A percentile compares a stretch with the other conserved stretches of the same genome.
These are phyloP conservation scores for Euclidium syriacum DNA, from an alignment of 345 rosid genomes.

Conservation along the genomic window DNA sequence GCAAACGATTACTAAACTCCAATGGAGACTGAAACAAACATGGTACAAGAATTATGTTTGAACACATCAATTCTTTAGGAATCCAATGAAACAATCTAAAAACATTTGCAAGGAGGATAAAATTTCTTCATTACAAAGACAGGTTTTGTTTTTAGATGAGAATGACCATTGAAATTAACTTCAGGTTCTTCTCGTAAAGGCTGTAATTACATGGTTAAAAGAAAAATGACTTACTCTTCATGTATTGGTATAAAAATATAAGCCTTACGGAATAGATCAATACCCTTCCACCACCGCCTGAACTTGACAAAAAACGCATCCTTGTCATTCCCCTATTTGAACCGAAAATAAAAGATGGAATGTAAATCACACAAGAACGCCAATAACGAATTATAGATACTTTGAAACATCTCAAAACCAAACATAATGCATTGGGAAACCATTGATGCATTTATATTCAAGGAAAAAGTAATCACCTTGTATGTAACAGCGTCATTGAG, in stretches of 20 bases:
- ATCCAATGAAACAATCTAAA: background rate
- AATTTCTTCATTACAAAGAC: background rate
- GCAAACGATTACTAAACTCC: constrained; percentile 94
- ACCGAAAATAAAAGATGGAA: constrained; percentile 10
- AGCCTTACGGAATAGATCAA: constrained; percentile 77
- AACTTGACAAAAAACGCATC: constrained; percentile 60
- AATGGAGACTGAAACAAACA: constrained; percentile 61
- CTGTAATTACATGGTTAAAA: background rate
- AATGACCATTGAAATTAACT: background rate
- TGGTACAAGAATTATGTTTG: constrained; percentile 9
- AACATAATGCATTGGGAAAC: background rate
- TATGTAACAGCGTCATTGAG: constrained; percentile 64
- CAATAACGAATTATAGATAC: background rate
- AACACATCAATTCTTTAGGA: background rate
- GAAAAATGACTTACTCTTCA: constrained; percentile 58
- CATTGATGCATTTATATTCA: constrained; percentile 15
- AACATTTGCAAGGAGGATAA: background rate
- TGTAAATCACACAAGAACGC: constrained; percentile 1
- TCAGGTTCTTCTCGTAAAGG: background rate
- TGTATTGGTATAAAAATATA: constrained; percentile 87
- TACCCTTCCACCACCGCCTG: constrained; percentile 98
- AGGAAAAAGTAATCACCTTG: constrained; percentile 49
- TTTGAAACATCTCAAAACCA: constrained; percentile 5
- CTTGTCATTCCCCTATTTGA: constrained; percentile 50
- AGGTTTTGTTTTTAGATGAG: background rate